These are phyloP conservation scores for Diaporthe velutina DNA, from an alignment of 2,329 filamentous ascomycete genomes.

Conservation along the genomic window DNA sequence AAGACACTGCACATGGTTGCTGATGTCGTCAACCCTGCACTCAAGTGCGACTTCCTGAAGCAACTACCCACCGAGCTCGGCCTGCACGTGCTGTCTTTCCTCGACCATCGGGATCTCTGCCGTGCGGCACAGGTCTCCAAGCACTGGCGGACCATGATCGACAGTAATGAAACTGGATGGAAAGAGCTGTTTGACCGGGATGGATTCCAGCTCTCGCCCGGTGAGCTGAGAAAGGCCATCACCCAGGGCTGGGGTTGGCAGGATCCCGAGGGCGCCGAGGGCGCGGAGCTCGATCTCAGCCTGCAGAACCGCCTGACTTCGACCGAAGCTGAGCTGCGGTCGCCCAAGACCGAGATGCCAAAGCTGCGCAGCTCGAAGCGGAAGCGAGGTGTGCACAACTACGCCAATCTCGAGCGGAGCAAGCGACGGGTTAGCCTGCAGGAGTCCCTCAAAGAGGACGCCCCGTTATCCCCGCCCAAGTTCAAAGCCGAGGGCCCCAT, in stretches of 20 bases:
- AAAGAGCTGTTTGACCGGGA: slow-evolving; percentile 90
- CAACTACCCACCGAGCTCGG: slow-evolving; percentile 88
- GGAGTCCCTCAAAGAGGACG: slow-evolving; percentile 59
- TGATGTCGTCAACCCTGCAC: slow-evolving; percentile 89
- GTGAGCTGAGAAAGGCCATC: slow-evolving; percentile 89
- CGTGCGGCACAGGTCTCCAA: slow-evolving; percentile 93
- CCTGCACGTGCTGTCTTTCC: slow-evolving; percentile 87
- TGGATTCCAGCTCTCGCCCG: slow-evolving; percentile 81
- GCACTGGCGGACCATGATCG: slow-evolving; percentile 90
- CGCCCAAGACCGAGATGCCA: slow-evolving; percentile 57
- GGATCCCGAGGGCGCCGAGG: slow-evolving; percentile 80
- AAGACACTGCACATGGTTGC: slow-evolving; percentile 91
- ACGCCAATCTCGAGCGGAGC: slow-evolving; percentile 61
- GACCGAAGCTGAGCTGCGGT: slow-evolving; percentile 65
- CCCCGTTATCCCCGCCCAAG: slow-evolving; percentile 54
- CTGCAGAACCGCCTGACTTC: slow-evolving; percentile 64
- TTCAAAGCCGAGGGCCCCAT: slow-evolving; percentile 84
- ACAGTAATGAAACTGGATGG: slow-evolving; percentile 96
- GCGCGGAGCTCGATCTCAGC: slow-evolving; percentile 86
- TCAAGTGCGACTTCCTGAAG: slow-evolving; percentile 93
- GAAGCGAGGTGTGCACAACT: slow-evolving; percentile 64
- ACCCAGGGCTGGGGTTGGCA: slow-evolving; percentile 98
- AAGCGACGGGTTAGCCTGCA: slow-evolving; percentile 67
- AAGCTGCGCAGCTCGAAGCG: slow-evolving; percentile 67
- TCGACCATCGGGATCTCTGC: slow-evolving; percentile 88